phyloP scores from a whole-genome alignment of 768 basidiomycete species.

The Daedaleopsis sinensis region DNA sequence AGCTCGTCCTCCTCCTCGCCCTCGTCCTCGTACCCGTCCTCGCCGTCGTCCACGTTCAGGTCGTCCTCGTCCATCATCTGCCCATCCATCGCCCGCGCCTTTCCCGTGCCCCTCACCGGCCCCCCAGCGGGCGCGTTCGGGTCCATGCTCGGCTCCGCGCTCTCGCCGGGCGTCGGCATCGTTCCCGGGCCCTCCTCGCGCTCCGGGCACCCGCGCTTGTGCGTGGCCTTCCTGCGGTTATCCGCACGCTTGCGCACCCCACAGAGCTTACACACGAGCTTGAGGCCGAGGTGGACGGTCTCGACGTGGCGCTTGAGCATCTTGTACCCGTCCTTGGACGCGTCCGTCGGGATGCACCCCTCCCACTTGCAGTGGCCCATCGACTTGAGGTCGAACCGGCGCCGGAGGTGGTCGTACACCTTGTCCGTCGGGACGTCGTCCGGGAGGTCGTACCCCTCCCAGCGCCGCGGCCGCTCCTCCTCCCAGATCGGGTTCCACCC shows the following conservation, averaged over 20 bases:
- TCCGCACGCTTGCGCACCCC: not conserved
- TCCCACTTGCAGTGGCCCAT: conserved; percentile 1
- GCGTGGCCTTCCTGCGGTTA: conserved; percentile 1
- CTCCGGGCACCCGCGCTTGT: conserved; percentile 2
- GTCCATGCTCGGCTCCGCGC: not conserved
- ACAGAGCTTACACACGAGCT: not conserved
- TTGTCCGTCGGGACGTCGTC: not conserved
- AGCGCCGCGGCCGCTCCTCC: conserved; percentile 9
- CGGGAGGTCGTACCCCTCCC: conserved; percentile 1
- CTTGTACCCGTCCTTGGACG: conserved; percentile 1
- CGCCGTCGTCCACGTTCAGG: not conserved
- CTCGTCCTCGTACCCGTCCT: not conserved
- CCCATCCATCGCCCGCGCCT: not conserved
- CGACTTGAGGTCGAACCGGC: not conserved
- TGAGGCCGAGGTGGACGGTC: conserved; percentile 5
- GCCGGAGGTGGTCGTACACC: conserved; percentile 5
- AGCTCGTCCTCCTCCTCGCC: conserved; percentile 8
- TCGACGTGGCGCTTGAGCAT: conserved; percentile 13
- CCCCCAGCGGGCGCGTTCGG: not conserved
- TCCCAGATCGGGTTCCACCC: conserved; percentile 11
- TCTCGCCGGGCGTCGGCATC: not conserved
- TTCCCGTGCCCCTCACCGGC: not conserved
- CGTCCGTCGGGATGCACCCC: conserved; percentile 3
- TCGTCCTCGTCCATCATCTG: not conserved
- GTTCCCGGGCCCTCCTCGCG: not conserved